Evolutionary conservation across 2,329 filamentous ascomycete species (phyloP).

Genomic region (Sphaerulina vaccinii): DNA sequence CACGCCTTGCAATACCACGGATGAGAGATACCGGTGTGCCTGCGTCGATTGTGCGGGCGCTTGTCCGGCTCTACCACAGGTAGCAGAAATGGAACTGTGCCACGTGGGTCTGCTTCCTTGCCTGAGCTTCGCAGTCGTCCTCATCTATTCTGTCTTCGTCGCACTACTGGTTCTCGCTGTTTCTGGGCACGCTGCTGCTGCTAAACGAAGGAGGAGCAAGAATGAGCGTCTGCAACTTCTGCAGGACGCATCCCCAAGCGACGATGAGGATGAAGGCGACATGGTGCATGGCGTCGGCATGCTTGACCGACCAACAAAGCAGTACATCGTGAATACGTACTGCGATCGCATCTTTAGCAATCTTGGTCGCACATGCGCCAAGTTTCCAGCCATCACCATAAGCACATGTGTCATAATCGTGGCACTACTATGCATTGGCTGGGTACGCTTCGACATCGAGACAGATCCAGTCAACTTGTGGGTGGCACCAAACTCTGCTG

Average conservation of each 20-base stretch:
- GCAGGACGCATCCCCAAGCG: slow-evolving; percentile 78
- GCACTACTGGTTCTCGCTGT: slow-evolving; percentile 64
- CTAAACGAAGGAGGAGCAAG: slow-evolving; percentile 69
- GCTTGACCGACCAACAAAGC: slow-evolving; percentile 72
- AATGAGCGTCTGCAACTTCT: slow-evolving; percentile 82
- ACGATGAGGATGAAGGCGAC: slow-evolving; percentile 92
- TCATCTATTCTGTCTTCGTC: slow-evolving; percentile 77
- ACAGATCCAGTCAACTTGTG: slow-evolving; percentile 86
- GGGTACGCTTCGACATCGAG: slow-evolving; percentile 86
- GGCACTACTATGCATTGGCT: slow-evolving; percentile 76
- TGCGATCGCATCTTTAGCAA: slow-evolving; percentile 78
- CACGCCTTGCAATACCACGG: slow-evolving; percentile 86
- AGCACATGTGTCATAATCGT: slow-evolving; percentile 71
- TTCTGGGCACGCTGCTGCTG: slow-evolving; percentile 73
- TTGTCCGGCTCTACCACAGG: slow-evolving; percentile 76
- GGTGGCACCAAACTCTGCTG: slow-evolving; percentile 91
- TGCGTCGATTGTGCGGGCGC: slow-evolving; percentile 89
- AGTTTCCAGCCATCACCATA: slow-evolving; percentile 84
- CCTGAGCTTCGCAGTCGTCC: slow-evolving; percentile 85
- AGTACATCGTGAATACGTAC: slow-evolving; percentile 80
- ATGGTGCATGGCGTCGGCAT: slow-evolving; percentile 73
- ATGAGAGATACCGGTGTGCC: slow-evolving; percentile 82
- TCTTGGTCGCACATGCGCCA: slow-evolving; percentile 76
- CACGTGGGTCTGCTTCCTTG: slow-evolving; percentile 87
- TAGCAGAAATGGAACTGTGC: slow-evolving; percentile 70